Base-by-base conservation (phyloP, 2,329 filamentous ascomycete species). In the Verticillium alfalfae region DNA sequence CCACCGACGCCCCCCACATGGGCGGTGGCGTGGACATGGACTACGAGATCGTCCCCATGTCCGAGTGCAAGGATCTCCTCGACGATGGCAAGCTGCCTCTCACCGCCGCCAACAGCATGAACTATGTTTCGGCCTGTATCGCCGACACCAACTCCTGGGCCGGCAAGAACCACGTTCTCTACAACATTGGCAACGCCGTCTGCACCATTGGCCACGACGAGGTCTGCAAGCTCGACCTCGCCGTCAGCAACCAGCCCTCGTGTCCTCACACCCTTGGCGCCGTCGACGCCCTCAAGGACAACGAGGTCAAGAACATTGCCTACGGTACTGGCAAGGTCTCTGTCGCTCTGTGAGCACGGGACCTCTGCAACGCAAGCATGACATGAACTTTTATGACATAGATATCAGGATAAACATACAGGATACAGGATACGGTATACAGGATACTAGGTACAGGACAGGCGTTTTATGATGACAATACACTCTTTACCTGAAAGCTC, bases 91-190 rank as follows among this genome's bases (percentile, higher is more conserved):
- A 81, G 74, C 74, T 87, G 41, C 80, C 84, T 7, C 78, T 87
- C 57, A 78, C 77, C 59, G 84, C 83, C 2, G 70, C 81, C 68
- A 85, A 85, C 78, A 81, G 79, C 73, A 85, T 86, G 76, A 80
- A 82, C 73, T 84, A 77, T 65, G 68, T 84, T 8, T 70, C 77
- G 59, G 74, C 73, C 63, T 85, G 83, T 70, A 72, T 84, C 13
- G 70, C 69, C 15, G 71, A 74, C 67, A 10, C 45, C 45, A 83
- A 75, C 73, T 85, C 79, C 78, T 79, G 84, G 55, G 82, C 75
- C 63, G 58, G 31, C 58, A 72, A 79, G 66, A 84, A 86, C 73
- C 73, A 83, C 71, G 71, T 76, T 57, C 75, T 85, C 18, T 79
- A 78, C 73, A 85, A 87, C 74, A 81, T 85, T 58, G 71, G 75